Evolutionary conservation across 2,329 filamentous ascomycete species (phyloP).

Genomic region (Orbilia oligospora): DNA sequence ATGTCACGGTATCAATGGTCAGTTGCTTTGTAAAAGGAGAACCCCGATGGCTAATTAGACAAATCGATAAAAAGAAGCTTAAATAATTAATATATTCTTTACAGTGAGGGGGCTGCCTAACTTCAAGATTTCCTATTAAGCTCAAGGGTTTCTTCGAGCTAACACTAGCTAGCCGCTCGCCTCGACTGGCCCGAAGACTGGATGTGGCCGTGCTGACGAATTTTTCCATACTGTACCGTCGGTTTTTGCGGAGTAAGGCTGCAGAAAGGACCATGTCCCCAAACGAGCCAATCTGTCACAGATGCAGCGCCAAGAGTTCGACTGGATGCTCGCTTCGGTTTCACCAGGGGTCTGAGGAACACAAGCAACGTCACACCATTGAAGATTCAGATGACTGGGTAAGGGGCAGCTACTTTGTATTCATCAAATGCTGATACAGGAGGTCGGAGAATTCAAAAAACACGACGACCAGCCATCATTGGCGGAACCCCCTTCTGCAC

Average conservation of each 20-base stretch:
- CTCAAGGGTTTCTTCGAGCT: not conserved
- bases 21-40: constrained; percentile 19
- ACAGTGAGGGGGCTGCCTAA: constrained; percentile 28
- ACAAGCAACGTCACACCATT: constrained; percentile 51
- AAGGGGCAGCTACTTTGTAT: constrained; percentile 31
- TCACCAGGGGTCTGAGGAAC: constrained; percentile 44
- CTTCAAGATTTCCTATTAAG: constrained; percentile 4
- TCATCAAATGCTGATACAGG: constrained; percentile 45
- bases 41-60: constrained; percentile 32
- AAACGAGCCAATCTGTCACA: constrained; percentile 59
- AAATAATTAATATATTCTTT: constrained; percentile 36
- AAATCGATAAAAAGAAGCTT: constrained; percentile 10
- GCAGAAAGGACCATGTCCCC: constrained; percentile 21
- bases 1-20: not conserved
- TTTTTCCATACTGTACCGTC: constrained; percentile 10
- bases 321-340: constrained; percentile 50
- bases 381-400: constrained; percentile 11
- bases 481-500: constrained; percentile 9
- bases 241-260: constrained; percentile 23
- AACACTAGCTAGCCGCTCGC: constrained; percentile 41
- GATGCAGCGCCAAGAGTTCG: constrained; percentile 51
- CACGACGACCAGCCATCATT: constrained; percentile 41
- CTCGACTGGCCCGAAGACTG: constrained; percentile 34
- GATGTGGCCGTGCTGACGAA: constrained; percentile 30
- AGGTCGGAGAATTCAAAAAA: constrained; percentile 43